Percentiles rank a stretch among this genome's conserved stretches.
These are phyloP conservation scores for Craterostigma plantagineum DNA, from an alignment of 257 asterid species.

Conservation along the genomic window DNA sequence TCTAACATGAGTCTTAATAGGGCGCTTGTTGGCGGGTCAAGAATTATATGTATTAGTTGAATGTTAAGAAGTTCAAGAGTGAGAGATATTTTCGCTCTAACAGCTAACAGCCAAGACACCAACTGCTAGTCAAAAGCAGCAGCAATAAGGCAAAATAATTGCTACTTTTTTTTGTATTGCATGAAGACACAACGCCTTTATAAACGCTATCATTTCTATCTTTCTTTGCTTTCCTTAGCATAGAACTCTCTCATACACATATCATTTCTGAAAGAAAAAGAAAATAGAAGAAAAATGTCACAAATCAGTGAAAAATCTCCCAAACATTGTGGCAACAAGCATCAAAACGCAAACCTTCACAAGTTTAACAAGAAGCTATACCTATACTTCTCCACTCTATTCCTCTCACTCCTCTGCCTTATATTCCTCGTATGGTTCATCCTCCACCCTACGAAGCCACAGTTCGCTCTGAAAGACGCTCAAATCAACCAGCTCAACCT, in stretches of 20 bases:
- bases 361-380: constrained; percentile 38
- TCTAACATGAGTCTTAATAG: neutral
- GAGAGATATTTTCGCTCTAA: neutral
- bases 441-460: constrained; percentile 71
- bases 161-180: constrained; percentile 15
- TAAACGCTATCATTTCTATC: constrained; percentile 15
- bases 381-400: constrained; percentile 29
- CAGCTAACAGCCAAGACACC: neutral
- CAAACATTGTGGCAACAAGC: constrained; percentile 67
- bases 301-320: constrained; percentile 46
- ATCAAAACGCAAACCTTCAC: constrained; percentile 9
- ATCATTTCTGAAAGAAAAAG: constrained; percentile 1
- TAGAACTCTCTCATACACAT: neutral
- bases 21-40: too few species aligned
- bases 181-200: constrained; percentile 9
- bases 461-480: constrained; percentile 43
- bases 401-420: constrained; percentile 47
- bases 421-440: constrained; percentile 53
- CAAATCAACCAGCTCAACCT: constrained; percentile 62
- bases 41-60: too few species aligned
- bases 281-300: constrained; percentile 38
- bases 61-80: neutral
- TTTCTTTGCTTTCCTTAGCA: constrained; percentile 10
- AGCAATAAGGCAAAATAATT: constrained; percentile 18
- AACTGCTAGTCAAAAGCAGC: constrained; percentile 27